These are phyloP conservation scores for Pilasporangium apinafurcum DNA, from an alignment of 352 stramenopile species.

Conservation along the genomic window DNA sequence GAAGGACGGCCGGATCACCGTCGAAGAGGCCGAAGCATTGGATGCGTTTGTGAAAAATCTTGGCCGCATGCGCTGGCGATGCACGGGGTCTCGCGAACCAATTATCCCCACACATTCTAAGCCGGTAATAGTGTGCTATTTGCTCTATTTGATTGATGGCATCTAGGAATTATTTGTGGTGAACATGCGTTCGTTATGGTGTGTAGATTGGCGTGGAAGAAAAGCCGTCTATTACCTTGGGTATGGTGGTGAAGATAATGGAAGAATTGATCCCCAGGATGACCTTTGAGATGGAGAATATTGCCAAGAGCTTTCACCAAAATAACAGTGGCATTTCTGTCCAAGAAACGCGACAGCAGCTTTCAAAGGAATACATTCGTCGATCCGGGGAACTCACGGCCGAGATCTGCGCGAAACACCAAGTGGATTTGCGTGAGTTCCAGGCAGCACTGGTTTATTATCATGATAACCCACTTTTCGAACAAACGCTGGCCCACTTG, in stretches of 20 bases:
- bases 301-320: slow-evolving; percentile 13
- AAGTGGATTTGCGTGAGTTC: slow-evolving; percentile 63
- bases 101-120: slow-evolving; percentile 48
- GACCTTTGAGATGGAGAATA: slow-evolving; percentile 69
- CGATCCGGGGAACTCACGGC: slow-evolving; percentile 54
- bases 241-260: slow-evolving; percentile 58
- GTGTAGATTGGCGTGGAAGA: slow-evolving; percentile 11
- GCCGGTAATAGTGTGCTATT: slow-evolving; percentile 7
- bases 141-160: not conserved
- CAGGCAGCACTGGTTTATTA: slow-evolving; percentile 74
- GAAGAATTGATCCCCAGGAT: slow-evolving; percentile 63
- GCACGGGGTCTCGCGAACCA: slow-evolving; percentile 70
- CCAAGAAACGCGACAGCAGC: slow-evolving; percentile 35
- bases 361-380: slow-evolving; percentile 64
- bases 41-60: slow-evolving; percentile 66
- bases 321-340: slow-evolving; percentile 13
- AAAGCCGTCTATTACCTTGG: slow-evolving; percentile 55
- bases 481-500: slow-evolving; percentile 52
- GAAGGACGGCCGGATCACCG: slow-evolving; percentile 43
- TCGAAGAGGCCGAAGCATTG: slow-evolving; percentile 61
- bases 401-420: slow-evolving; percentile 33
- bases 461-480: slow-evolving; percentile 63
- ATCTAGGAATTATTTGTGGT: not conserved
- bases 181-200: not conserved
- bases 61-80: slow-evolving; percentile 69